phyloP scores from a whole-genome alignment of 2,329 filamentous ascomycete genomes.

The Chalaropsis thielavioides region DNA sequence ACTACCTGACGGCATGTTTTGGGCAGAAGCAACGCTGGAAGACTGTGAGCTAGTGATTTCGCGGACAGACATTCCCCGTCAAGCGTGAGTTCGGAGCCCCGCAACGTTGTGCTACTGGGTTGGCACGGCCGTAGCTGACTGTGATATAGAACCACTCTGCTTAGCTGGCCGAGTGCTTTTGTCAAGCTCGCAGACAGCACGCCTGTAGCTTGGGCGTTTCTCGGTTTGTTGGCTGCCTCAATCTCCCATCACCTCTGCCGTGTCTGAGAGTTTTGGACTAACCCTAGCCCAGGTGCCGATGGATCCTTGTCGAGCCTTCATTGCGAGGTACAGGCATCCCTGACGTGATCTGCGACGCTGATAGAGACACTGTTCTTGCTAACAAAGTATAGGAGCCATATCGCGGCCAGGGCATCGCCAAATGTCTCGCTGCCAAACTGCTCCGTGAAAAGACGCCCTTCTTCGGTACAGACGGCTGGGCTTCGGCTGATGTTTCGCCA shows the following conservation, averaged over 20 bases:
- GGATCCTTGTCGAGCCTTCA: slow-evolving; percentile 28
- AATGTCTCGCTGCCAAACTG: slow-evolving; percentile 43
- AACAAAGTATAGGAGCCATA: slow-evolving; percentile 31
- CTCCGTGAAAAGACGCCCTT: slow-evolving; percentile 35
- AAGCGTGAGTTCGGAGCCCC: slow-evolving; percentile 29
- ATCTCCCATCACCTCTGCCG: neutral
- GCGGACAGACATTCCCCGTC: slow-evolving; percentile 45
- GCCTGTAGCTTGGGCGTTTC: slow-evolving; percentile 50
- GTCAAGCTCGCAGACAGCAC: slow-evolving; percentile 33
- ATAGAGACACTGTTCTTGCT: neutral
- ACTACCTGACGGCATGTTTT: slow-evolving; percentile 37
- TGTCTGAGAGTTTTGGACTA: neutral
- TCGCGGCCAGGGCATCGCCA: slow-evolving; percentile 48
- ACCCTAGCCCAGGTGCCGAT: slow-evolving; percentile 34
- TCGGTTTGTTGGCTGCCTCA: slow-evolving; percentile 26
- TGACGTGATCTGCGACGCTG: slow-evolving; percentile 44
- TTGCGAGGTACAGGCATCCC: slow-evolving; percentile 21
- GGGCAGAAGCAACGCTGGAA: slow-evolving; percentile 36
- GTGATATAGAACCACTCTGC: slow-evolving; percentile 28
- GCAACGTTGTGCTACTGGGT: neutral
- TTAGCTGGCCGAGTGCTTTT: slow-evolving; percentile 32
- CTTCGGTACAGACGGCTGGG: slow-evolving; percentile 37
- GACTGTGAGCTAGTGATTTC: slow-evolving; percentile 43
- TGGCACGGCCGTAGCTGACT: neutral
- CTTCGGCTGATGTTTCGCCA: slow-evolving; percentile 48